Evolutionary conservation across 1,284 basidiomycete species (phyloP).

Genomic region (Neonothopanus nambi): DNA sequence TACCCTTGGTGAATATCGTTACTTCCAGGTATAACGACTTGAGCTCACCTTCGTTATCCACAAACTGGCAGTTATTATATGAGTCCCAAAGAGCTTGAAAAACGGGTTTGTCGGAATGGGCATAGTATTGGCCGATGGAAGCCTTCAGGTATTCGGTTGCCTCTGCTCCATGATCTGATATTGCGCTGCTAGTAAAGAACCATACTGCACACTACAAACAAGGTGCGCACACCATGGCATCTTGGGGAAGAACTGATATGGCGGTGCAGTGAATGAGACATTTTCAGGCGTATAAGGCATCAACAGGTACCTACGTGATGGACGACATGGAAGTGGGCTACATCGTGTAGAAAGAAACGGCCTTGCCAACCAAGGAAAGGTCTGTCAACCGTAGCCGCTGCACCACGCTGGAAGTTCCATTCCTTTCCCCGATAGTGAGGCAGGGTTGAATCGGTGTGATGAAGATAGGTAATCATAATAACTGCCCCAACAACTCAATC

Average conservation of each 20-base stretch:
- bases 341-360: constrained; percentile 32
- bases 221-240: constrained; percentile 13
- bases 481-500: too few relatives aligned
- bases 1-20: constrained; percentile 70
- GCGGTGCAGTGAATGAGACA: background rate
- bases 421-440: constrained; percentile 42
- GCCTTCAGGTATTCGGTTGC: constrained; percentile 52
- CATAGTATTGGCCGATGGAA: constrained; percentile 56
- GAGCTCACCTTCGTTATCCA: constrained; percentile 37
- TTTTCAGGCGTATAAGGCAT: background rate
- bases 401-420: constrained; percentile 61
- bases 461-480: constrained; percentile 27
- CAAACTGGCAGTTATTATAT: constrained; percentile 21
- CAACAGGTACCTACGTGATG: constrained; percentile 8
- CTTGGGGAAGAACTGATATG: constrained; percentile 12
- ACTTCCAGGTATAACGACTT: too few relatives aligned
- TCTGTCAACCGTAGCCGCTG: constrained; percentile 63
- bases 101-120: constrained; percentile 44
- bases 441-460: constrained; percentile 30
- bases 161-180: constrained; percentile 47
- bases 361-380: constrained; percentile 51
- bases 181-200: too few relatives aligned
- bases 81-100: constrained; percentile 58
- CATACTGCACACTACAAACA: too few relatives aligned
- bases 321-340: constrained; percentile 10